Evolutionary conservation across 805 yeast genomes (phyloP).

Genomic region (Starmerella potacharoeniae): DNA sequence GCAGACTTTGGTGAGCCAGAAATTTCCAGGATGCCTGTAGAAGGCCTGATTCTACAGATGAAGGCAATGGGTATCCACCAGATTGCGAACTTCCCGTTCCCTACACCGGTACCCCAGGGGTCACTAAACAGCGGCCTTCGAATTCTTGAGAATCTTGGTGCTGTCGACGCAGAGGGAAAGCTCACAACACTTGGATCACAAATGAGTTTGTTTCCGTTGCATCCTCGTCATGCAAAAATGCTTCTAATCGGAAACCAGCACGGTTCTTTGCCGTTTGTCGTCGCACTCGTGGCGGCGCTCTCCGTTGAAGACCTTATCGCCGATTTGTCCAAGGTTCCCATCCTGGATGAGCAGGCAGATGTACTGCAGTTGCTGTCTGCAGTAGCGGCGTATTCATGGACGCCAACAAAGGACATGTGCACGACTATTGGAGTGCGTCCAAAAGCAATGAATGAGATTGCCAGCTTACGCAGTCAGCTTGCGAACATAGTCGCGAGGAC

Average conservation of each 20-base stretch:
- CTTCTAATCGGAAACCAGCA: slow-evolving; percentile 77
- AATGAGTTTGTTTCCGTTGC: slow-evolving; percentile 85
- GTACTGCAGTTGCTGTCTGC: slow-evolving; percentile 64
- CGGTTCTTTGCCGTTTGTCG: slow-evolving; percentile 74
- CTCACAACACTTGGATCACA: slow-evolving; percentile 71
- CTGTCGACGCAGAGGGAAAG: slow-evolving; percentile 43
- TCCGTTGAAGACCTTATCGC: slow-evolving; percentile 87
- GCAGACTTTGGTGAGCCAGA: slow-evolving; percentile 78
- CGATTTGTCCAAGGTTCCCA: slow-evolving; percentile 60
- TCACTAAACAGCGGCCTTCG: slow-evolving; percentile 56
- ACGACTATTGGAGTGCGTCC: slow-evolving; percentile 55
- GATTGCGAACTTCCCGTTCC: slow-evolving; percentile 86
- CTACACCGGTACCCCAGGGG: slow-evolving; percentile 71
- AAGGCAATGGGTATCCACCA: slow-evolving; percentile 94
- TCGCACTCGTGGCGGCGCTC: slow-evolving; percentile 81
- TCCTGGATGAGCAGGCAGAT: slow-evolving; percentile 65
- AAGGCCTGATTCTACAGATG: slow-evolving; percentile 90
- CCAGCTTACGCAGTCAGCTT: slow-evolving; percentile 69
- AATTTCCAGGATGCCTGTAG: slow-evolving; percentile 88
- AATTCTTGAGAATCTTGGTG: slow-evolving; percentile 63
- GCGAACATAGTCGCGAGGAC: slow-evolving; percentile 60
- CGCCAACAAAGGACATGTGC: slow-evolving; percentile 39
- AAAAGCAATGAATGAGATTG: slow-evolving; percentile 76
- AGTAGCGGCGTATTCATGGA: slow-evolving; percentile 56
- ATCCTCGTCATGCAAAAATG: slow-evolving; percentile 89